phyloP scores from a whole-genome alignment of 2,329 filamentous ascomycete species.

The Alternaria alternata region DNA sequence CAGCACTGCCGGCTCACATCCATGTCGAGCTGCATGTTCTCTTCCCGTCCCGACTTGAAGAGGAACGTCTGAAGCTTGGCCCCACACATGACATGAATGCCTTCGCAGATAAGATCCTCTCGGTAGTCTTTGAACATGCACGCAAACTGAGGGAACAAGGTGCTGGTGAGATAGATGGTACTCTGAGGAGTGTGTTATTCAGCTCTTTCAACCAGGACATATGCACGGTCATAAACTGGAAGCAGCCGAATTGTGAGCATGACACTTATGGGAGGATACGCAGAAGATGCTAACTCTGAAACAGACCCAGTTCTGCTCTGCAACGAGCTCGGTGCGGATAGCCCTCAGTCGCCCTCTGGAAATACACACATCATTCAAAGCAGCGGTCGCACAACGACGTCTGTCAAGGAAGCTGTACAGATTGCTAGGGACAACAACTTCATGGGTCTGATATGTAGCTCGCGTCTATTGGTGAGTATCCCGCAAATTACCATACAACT shows the following conservation, averaged over 20 bases:
- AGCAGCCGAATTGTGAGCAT: conserved; percentile 87
- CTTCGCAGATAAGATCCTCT: conserved; percentile 84
- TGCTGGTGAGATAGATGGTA: conserved; percentile 63
- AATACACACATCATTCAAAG: conserved; percentile 58
- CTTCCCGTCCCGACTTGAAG: conserved; percentile 80
- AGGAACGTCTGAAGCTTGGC: conserved; percentile 72
- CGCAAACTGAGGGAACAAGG: conserved; percentile 70
- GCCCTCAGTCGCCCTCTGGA: conserved; percentile 46
- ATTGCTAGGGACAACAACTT: conserved; percentile 96
- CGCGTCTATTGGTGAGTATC: conserved; percentile 77
- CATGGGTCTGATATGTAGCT: conserved; percentile 94
- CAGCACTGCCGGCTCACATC: conserved; percentile 77
- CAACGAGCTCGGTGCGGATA: conserved; percentile 82
- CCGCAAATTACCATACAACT: not conserved
- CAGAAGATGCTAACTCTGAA: conserved; percentile 18
- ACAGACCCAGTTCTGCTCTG: conserved; percentile 88
- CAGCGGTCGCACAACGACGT: conserved; percentile 77
- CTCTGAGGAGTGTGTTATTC: conserved; percentile 88
- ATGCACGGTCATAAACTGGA: conserved; percentile 97
- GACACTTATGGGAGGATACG: not conserved
- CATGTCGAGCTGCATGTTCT: conserved; percentile 92
- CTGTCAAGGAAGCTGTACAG: conserved; percentile 92
- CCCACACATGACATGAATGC: conserved; percentile 83
- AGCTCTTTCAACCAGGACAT: conserved; percentile 90
- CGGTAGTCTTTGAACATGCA: conserved; percentile 90